Base-by-base conservation (phyloP, 2,329 filamentous ascomycete species). In the Plenodomus biglobosus region DNA sequence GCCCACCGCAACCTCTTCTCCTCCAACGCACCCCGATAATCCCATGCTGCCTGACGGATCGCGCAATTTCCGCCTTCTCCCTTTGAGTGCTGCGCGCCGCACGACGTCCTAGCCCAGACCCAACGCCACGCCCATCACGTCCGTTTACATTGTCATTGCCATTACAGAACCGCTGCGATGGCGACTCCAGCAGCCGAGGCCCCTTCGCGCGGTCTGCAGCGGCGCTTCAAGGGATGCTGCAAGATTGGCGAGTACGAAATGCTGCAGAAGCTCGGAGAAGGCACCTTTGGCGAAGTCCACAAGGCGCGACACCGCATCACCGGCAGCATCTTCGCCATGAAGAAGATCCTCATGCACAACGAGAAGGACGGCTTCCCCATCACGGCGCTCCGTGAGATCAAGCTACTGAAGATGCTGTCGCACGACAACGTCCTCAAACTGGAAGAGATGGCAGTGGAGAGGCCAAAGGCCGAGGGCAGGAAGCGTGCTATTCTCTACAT, bases 291-390 rank as follows among this genome's bases (percentile, higher is more conserved):
- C 59, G 91, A 97, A 76, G 94, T 97, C 34, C 90, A 96, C 73
- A 94, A 92, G 66, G 94, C 91, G 52, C 83, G 83, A 53, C 90
- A 88, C 21, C 86, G 84, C 64, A 87, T 82, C 64, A 88, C 85
- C 1, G 87, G 88, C 44, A 80, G 83, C 19, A 73, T 92, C 38
- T 88, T 96, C 52, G 94, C 94, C 3, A 74, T 99, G 66, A 99
- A 99, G 78, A 97, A 97, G 80, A 99, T 99, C 59, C 84, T 99
- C 58, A 96, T 97, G 89, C 94, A 97, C 72, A 95, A 97, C 72
- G 94, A 99, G 77, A 97, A 96, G 72, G 94, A 99, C 73, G 94
- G 94, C 78, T 99, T 99, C 62, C 94, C 94, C n/a, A 99, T 99
- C 56, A 99, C 94, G 1, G 92, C 94, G 6, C 82, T 99, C 38